These are phyloP conservation scores for Aspergillus incahuasiensis DNA, from an alignment of 495 filamentous ascomycete genomes.

Conservation along the genomic window DNA sequence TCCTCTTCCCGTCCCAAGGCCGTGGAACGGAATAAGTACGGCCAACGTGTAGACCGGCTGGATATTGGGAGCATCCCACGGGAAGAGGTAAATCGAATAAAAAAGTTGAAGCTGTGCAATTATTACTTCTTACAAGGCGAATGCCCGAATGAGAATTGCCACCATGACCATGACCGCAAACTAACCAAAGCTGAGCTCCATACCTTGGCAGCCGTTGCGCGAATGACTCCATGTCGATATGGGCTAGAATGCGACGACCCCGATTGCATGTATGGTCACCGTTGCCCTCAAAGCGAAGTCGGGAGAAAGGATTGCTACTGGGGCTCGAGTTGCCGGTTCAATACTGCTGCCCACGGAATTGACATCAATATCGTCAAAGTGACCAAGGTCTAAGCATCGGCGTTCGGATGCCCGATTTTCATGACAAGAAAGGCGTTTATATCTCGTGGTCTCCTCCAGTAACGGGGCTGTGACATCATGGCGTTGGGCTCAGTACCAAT, in stretches of 20 bases:
- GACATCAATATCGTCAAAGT: slow-evolving; percentile 50
- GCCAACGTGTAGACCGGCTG: slow-evolving; percentile 64
- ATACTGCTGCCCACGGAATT: slow-evolving; percentile 45
- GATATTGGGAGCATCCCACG: slow-evolving; percentile 51
- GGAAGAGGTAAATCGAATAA: slow-evolving; percentile 55
- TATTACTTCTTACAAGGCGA: slow-evolving; percentile 74
- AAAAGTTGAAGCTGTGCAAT: slow-evolving; percentile 78
- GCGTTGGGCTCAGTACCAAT: slow-evolving; percentile 1
- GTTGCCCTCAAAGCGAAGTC: slow-evolving; percentile 45
- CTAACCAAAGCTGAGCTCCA: slow-evolving; percentile 61
- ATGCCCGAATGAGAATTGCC: slow-evolving; percentile 67
- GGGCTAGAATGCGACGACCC: slow-evolving; percentile 69
- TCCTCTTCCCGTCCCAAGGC: slow-evolving; percentile 46
- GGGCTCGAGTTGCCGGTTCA: slow-evolving; percentile 50
- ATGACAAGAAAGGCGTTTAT: not conserved
- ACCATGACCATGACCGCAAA: slow-evolving; percentile 70
- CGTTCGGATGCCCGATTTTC: not conserved
- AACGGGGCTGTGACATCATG: slow-evolving; percentile 4
- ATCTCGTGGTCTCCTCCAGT: not conserved
- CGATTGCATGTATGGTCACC: slow-evolving; percentile 83
- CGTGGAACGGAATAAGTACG: slow-evolving; percentile 65
- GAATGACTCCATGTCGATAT: slow-evolving; percentile 73
- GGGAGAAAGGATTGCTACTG: slow-evolving; percentile 49
- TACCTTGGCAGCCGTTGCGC: slow-evolving; percentile 64
- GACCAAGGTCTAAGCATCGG: slow-evolving; percentile 40